Evolutionary conservation across 2,329 filamentous ascomycete species (phyloP).

Genomic region (Helotiales sp.): DNA sequence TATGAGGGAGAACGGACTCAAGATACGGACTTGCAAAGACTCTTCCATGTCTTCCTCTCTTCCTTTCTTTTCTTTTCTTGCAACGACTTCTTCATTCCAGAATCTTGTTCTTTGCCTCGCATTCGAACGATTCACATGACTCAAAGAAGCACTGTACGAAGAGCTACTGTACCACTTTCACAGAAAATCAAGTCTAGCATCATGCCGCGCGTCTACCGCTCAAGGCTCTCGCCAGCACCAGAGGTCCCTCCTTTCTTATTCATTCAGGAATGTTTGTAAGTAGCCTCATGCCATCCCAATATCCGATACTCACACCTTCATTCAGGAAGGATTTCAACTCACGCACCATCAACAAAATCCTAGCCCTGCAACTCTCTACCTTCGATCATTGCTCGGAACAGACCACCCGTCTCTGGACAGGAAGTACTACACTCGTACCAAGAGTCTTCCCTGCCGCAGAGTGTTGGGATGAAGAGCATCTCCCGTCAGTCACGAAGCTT

Average conservation of each 20-base stretch:
- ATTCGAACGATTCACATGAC: not conserved
- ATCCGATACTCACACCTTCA: not conserved
- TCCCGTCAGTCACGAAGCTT: slow-evolving; percentile 9
- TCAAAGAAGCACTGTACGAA: too few species aligned
- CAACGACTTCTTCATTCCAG: not conserved
- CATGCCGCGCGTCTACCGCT: not conserved
- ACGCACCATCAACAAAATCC: not conserved
- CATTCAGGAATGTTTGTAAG: not conserved
- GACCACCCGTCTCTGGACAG: slow-evolving; percentile 8
- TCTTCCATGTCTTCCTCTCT: not conserved
- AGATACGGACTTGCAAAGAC: not conserved
- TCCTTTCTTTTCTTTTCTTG: not conserved
- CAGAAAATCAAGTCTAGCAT: too few species aligned
- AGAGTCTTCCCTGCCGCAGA: slow-evolving; percentile 7
- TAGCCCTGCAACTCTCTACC: not conserved
- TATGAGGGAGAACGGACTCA: not conserved
- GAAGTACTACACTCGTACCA: slow-evolving; percentile 14
- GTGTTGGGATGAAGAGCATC: slow-evolving; percentile 14
- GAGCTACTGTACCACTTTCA: too few species aligned
- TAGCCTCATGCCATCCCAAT: not conserved
- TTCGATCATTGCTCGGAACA: not conserved
- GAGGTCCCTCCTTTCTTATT: not conserved
- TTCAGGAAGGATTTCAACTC: not conserved
- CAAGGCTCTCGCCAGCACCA: not conserved
- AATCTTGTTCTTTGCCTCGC: too few species aligned